Base-by-base conservation (phyloP, 2,329 filamentous ascomycete genomes). In the Aspergillus udagawae region DNA sequence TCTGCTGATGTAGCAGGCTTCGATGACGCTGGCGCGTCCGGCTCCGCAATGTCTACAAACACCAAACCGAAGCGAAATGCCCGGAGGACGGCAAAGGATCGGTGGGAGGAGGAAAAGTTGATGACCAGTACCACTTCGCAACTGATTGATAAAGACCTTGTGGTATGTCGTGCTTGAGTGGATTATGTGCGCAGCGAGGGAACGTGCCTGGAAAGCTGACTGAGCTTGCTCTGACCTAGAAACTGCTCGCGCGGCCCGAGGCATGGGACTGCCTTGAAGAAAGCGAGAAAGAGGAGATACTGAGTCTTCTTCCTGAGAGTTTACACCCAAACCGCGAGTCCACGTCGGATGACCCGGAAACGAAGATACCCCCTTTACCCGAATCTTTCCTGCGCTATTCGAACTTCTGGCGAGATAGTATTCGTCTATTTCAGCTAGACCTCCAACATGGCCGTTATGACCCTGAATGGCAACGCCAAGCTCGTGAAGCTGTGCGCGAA, bases 341-440 rank as follows among this genome's bases (percentile, higher is more conserved):
- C 41, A 51, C 66, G 20, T 32, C 61, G 3, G 67, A 73, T 27
- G 64, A 73, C 47, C 61, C 66, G 1, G 52, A 72, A 23, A 60
- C 63, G 12, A 72, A 70, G 41, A 74, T 77, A 10, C 66, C 69
- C n/a, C 72, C 73, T 10, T 60, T 81, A 3, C 69, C 75, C 2
- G 65, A 75, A 20, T 68, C 65, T 3, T 77, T 80, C 35, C 63
- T 75, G 51, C 77, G 75, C 12, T 79, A 79, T 60, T 73, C 75
- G 23, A 73, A 75, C 49, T 75, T 78, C 56, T 83, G 85, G 70
- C 77, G 80, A 23, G 79, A 80, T 21, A 81, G 78, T 47, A 68
- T 85, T 42, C 78, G 80, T 20, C 75, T 79, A 52, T 87, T 83
- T 66, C 79, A 85, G 65, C 67, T 79, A 3, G 83, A 87, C 61